Conservation (phyloP, 257 asterid genomes). For the Verbena officinalis region DNA sequence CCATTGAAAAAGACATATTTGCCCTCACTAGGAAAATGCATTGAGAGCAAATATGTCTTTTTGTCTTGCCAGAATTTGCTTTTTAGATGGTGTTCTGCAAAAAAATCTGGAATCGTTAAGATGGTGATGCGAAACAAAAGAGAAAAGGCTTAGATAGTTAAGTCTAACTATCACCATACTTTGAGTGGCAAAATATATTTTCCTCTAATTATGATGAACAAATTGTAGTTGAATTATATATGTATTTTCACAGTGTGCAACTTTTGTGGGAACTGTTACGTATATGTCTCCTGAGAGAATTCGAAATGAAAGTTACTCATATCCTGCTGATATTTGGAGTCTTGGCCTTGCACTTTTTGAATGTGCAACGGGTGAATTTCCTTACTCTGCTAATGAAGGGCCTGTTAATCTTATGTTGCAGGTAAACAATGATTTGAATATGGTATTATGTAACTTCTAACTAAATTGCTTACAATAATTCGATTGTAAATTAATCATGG, state of each 20-base stretch:
- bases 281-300: constrained; percentile 99
- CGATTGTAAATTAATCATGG: not conserved
- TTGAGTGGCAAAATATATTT: no score
- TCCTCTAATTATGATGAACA: not conserved
- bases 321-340: constrained; percentile 99
- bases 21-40: no score
- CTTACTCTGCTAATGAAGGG: constrained; percentile 91
- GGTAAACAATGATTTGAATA: constrained; percentile 46
- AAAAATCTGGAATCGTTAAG: no score
- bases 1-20: no score
- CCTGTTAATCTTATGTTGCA: constrained; percentile 99
- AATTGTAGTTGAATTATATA: constrained; percentile 22
- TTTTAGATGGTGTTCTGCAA: no score
- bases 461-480: not conserved
- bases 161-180: no score
- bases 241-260: constrained; percentile 75
- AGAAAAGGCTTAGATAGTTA: no score
- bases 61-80: no score
- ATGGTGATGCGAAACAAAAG: no score
- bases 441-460: not conserved
- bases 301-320: constrained; percentile 89
- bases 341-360: constrained; percentile 98
- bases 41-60: no score
- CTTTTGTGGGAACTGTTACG: constrained; percentile 98
- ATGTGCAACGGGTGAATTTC: constrained; percentile 98